These are phyloP conservation scores for Vitis cinerea DNA, from an alignment of 164 flowering plant genomes.

Conservation along the genomic window DNA sequence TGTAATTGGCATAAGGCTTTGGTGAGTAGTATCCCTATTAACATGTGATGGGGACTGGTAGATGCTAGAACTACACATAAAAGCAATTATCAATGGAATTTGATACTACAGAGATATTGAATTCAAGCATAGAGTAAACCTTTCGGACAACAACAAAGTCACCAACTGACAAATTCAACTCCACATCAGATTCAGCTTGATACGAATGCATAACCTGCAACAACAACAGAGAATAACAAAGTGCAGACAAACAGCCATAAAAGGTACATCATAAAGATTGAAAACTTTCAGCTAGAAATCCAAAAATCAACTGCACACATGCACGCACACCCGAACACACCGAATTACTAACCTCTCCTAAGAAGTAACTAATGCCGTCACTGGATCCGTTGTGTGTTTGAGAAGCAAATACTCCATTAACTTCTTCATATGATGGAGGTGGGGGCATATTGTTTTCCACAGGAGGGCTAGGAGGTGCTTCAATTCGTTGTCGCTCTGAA, in stretches of 20 bases:
- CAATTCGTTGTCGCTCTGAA: conserved; percentile 72
- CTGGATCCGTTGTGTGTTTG: conserved; percentile 45
- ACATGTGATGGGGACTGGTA: too few species aligned
- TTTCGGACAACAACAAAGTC: conserved; percentile 90
- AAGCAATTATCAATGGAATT: too few species aligned
- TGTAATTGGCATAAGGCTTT: neutral
- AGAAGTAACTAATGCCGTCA: conserved; percentile 66
- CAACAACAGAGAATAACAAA: neutral
- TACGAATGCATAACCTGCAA: conserved; percentile 73
- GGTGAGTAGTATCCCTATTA: too few species aligned
- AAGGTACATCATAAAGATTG: neutral
- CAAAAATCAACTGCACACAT: too few species aligned
- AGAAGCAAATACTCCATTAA: conserved; percentile 55
- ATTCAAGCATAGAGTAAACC: conserved; percentile 41
- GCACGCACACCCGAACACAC: neutral
- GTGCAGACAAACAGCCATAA: neutral
- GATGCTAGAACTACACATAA: too few species aligned
- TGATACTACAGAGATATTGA: neutral
- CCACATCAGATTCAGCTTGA: conserved; percentile 79
- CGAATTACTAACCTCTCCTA: conserved; percentile 68
- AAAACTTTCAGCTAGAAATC: neutral
- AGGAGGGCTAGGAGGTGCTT: conserved; percentile 61
- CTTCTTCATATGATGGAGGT: conserved; percentile 80
- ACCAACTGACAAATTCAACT: conserved; percentile 75
- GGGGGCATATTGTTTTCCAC: conserved; percentile 53